phyloP scores from a whole-genome alignment of 2,329 filamentous ascomycete species.

The Monascus ruber region DNA sequence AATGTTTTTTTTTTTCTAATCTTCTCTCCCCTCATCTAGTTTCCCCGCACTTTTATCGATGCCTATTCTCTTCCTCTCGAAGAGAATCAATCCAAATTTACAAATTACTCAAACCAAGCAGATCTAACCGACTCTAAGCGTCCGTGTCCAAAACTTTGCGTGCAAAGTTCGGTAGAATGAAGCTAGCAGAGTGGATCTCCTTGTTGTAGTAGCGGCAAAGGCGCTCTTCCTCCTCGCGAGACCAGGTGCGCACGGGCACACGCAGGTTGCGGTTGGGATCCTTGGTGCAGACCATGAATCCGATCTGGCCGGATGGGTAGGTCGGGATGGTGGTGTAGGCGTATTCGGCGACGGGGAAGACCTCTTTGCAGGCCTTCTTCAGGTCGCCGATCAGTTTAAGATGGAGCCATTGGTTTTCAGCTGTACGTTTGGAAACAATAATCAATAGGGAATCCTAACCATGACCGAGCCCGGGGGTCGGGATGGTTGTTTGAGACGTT shows the following conservation, averaged over 20 bases:
- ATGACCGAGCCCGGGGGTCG: slow-evolving; percentile 21
- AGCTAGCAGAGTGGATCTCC: slow-evolving; percentile 90
- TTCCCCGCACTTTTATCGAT: too few relatives aligned
- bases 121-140: slow-evolving; percentile 2
- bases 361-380: slow-evolving; percentile 91
- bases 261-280: slow-evolving; percentile 72
- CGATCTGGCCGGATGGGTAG: slow-evolving; percentile 97
- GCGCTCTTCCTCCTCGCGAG: slow-evolving; percentile 78
- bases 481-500: slow-evolving; percentile 17
- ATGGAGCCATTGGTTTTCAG: slow-evolving; percentile 99
- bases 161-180: slow-evolving; percentile 87
- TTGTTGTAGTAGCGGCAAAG: slow-evolving; percentile 95
- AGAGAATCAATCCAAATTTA: too few relatives aligned
- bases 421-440: slow-evolving; percentile 38
- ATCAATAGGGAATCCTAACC: slow-evolving; percentile 2
- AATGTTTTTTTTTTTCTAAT: too few relatives aligned
- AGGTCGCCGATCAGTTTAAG: slow-evolving; percentile 85
- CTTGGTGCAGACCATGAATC: slow-evolving; percentile 99
- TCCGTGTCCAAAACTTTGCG: slow-evolving; percentile 50
- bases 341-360: slow-evolving; percentile 97
- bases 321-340: slow-evolving; percentile 97
- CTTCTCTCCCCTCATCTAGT: too few relatives aligned
- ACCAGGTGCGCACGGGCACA: slow-evolving; percentile 72
- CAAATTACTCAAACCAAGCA: too few relatives aligned
- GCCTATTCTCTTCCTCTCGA: too few relatives aligned